phyloP scores from a whole-genome alignment of 768 basidiomycete genomes.

The Podaxis sp. region DNA sequence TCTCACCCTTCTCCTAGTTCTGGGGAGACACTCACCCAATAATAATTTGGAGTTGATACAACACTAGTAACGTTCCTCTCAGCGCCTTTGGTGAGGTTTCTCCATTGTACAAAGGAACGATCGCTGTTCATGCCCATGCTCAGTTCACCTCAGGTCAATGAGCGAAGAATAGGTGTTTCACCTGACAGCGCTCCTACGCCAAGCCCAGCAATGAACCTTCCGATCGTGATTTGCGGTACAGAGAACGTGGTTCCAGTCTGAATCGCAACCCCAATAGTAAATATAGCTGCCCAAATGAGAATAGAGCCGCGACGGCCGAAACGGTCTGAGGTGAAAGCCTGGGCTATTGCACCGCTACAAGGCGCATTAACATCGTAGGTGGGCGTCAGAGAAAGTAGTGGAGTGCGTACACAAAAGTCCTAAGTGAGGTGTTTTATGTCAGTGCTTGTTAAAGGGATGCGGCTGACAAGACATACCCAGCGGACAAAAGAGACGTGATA shows the following conservation, averaged over 20 bases:
- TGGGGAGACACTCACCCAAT: slow-evolving; percentile 45
- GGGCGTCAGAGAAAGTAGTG: slow-evolving; percentile 4
- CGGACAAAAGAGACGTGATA: slow-evolving; percentile 76
- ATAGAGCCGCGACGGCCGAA: slow-evolving; percentile 74
- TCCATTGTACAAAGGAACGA: slow-evolving; percentile 60
- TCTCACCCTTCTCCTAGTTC: background rate
- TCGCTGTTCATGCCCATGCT: background rate
- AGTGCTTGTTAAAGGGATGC: background rate
- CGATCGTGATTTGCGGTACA: slow-evolving; percentile 66
- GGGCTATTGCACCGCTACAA: slow-evolving; percentile 58
- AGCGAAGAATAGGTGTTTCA: slow-evolving; percentile 18
- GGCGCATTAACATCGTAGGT: background rate
- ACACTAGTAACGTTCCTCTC: slow-evolving; percentile 66
- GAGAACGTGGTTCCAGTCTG: slow-evolving; percentile 66
- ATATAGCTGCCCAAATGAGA: slow-evolving; percentile 73
- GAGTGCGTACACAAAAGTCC: slow-evolving; percentile 50
- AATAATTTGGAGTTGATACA: slow-evolving; percentile 81
- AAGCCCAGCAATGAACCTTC: slow-evolving; percentile 74
- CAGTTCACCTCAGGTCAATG: background rate
- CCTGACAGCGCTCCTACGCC: slow-evolving; percentile 77
- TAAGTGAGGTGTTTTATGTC: slow-evolving; percentile 17
- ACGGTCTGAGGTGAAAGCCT: slow-evolving; percentile 74
- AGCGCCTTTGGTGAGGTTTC: slow-evolving; percentile 77
- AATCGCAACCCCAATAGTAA: slow-evolving; percentile 66
- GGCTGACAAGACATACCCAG: slow-evolving; percentile 46